Evolutionary conservation across 495 filamentous ascomycete species (phyloP), one percentile per base, ranked within the genome.

Genomic region (Aspergillus homomorphus): DNA sequence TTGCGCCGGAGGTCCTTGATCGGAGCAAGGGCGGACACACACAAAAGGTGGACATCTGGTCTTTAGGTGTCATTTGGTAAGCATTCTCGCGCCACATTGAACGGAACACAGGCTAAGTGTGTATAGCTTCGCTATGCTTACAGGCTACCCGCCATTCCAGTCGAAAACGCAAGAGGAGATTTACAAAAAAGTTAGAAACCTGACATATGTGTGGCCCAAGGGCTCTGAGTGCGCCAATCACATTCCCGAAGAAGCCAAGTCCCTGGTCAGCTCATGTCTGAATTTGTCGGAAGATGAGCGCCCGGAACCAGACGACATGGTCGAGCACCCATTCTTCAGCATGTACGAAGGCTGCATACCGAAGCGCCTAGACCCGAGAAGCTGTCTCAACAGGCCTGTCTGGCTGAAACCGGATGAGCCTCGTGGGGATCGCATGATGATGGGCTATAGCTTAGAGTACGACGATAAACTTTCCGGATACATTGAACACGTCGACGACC

Each of bases 1-100:
- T 99, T 70, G 95, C 95, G 0, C 94, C 94, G 2, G 94, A 99
- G 69, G 92, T 99, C 58, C 81, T 97, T 53, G 87, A 88, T 51
- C 69, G 70, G 62, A 79, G 73, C 54, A 92, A 89, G 67, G 88
- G 88, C 24, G 92, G 92, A 3, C 92, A 97, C 70, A 91, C 90
- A 48, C 89, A 94, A 57, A 89, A 89, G 67, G 94, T 99, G 8
- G 94, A 99, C 70, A 86, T 98, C 58, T 99, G 94, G 94, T 94
- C 93, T 16, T 81, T 98, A 56, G 94, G 94, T 38, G 90, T 98
- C 54, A 97, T 99, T 59, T 91, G 93, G 89, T 93, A 79, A 77
- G 87, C 19, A 26, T 15, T 7, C 16, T 15, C 9, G 7, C 19
- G 7, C 51, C 15, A n/a, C 15, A 6, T 45, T 12, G 0, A 23